Conservation (phyloP, 192 early-diverging fungal species). For the Geranomyces variabilis region DNA sequence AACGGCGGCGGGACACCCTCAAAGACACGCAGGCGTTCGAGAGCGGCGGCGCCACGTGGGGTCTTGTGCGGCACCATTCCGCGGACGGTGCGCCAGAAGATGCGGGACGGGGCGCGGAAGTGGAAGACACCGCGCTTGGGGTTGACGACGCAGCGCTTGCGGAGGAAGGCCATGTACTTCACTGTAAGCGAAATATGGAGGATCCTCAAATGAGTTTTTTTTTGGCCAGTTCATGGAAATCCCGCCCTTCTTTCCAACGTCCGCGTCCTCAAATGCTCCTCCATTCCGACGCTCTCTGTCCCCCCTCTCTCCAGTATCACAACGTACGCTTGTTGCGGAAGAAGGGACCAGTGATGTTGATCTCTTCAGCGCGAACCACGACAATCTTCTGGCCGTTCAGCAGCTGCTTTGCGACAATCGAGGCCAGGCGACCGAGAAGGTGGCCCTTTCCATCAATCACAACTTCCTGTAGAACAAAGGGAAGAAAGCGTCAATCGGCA, state of each 20-base stretch:
- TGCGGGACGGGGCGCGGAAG: constrained; percentile 97
- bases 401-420: constrained; percentile 97
- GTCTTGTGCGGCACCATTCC: constrained; percentile 99
- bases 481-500: neutral
- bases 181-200: too few species aligned
- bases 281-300: neutral
- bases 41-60: constrained; percentile 94
- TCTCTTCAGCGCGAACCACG: constrained; percentile 97
- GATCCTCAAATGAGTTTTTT: neutral
- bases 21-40: constrained; percentile 98
- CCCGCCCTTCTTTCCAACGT: neutral
- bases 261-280: too few species aligned
- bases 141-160: constrained; percentile 98
- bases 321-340: constrained; percentile 98
- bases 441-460: constrained; percentile 99
- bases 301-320: neutral
- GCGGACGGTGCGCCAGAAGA: constrained; percentile 96
- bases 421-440: constrained; percentile 96
- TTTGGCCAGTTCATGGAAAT: too few species aligned
- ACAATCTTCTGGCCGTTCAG: constrained; percentile 97
- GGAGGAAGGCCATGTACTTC: constrained; percentile 94
- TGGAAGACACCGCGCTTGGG: constrained; percentile 97
- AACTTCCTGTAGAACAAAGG: constrained; percentile 72
- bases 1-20: constrained; percentile 98
- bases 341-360: constrained; percentile 98